A percentile compares a stretch with the other conserved stretches of the same genome.
These are phyloP conservation scores for Corylus heterophylla DNA, from an alignment of 306 rosid genomes.

Conservation along the genomic window DNA sequence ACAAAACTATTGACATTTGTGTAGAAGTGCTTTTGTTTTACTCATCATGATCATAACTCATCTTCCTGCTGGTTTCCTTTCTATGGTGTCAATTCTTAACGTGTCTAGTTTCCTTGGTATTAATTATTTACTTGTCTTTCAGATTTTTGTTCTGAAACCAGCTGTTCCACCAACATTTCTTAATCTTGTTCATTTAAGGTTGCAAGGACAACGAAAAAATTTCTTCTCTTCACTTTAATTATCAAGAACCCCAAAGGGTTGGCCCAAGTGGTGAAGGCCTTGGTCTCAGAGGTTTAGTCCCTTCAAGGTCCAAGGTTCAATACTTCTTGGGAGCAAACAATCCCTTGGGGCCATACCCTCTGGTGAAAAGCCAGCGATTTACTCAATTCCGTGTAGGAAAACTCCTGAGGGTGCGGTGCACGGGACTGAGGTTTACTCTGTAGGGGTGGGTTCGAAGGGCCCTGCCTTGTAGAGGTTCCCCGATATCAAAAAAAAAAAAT, in stretches of 20 bases:
- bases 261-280: too few relatives aligned
- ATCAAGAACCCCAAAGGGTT: neutral
- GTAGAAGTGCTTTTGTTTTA: slow-evolving; percentile 4
- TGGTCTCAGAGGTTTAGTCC: too few relatives aligned
- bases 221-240: slow-evolving; percentile 11
- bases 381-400: too few relatives aligned
- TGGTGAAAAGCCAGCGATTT: too few relatives aligned
- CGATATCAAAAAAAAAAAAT: too few relatives aligned
- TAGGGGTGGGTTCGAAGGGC: too few relatives aligned
- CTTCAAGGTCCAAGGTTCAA: too few relatives aligned
- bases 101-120: slow-evolving; percentile 8
- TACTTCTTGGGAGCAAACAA: too few relatives aligned
- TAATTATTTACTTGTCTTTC: slow-evolving; percentile 26
- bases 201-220: slow-evolving; percentile 24
- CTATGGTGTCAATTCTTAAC: slow-evolving; percentile 20
- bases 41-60: neutral
- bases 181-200: slow-evolving; percentile 85
- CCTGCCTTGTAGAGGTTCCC: too few relatives aligned
- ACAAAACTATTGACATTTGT: neutral
- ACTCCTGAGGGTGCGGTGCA: too few relatives aligned
- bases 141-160: slow-evolving; percentile 51
- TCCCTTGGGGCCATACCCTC: too few relatives aligned
- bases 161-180: slow-evolving; percentile 90
- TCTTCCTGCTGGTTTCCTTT: slow-evolving; percentile 4
- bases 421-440: too few relatives aligned